Conservation (phyloP, 1,139 yeast genomes). For the Ogataea hybrid region DNA sequence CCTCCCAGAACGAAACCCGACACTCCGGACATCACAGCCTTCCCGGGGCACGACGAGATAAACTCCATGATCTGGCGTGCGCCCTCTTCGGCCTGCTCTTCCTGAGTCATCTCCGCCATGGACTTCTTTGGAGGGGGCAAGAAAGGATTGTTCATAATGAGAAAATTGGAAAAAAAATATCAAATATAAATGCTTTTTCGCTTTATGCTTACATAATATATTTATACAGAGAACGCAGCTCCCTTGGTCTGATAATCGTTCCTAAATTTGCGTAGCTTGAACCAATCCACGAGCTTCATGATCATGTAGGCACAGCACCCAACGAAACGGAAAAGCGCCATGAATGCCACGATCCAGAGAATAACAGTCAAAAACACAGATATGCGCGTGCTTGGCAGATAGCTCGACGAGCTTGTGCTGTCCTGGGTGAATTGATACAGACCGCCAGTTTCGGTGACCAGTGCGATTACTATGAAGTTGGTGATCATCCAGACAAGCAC, state of each 20-base stretch:
- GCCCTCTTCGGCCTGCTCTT: slow-evolving; percentile 90
- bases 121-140: slow-evolving; percentile 41
- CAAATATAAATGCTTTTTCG: neutral
- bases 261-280: slow-evolving; percentile 17
- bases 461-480: slow-evolving; percentile 62
- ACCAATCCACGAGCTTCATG: slow-evolving; percentile 18
- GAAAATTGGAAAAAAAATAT: neutral
- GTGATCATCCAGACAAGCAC: slow-evolving; percentile 78
- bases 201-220: slow-evolving; percentile 6
- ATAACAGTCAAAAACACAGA: slow-evolving; percentile 68
- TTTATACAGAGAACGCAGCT: slow-evolving; percentile 18
- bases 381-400: slow-evolving; percentile 25
- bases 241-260: slow-evolving; percentile 16
- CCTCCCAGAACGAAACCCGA: slow-evolving; percentile 97
- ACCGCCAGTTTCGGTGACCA: slow-evolving; percentile 72
- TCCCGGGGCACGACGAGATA: slow-evolving; percentile 96
- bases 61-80: slow-evolving; percentile 80
- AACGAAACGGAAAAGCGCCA: slow-evolving; percentile 70
- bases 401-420: slow-evolving; percentile 19
- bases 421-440: slow-evolving; percentile 35
- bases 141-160: slow-evolving; percentile 31
- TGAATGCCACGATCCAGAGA: slow-evolving; percentile 75
- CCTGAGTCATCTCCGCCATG: slow-evolving; percentile 74
- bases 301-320: slow-evolving; percentile 53
- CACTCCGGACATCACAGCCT: slow-evolving; percentile 86